phyloP scores from a whole-genome alignment of 2,329 filamentous ascomycete genomes.

The Bipolaris cookei region DNA sequence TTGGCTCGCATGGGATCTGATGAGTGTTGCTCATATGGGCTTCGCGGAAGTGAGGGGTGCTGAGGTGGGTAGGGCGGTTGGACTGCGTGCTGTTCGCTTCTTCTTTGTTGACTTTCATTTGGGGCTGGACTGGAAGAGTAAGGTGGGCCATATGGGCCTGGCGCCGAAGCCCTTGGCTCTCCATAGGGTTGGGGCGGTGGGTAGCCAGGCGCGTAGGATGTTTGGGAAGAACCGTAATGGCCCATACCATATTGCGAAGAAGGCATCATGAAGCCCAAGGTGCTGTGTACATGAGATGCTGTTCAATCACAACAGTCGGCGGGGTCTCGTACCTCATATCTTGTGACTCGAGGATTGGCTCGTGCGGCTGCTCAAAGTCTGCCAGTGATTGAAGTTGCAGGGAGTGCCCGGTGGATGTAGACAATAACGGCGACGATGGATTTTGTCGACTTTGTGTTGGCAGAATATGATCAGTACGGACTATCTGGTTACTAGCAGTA shows the following conservation, averaged over 20 bases:
- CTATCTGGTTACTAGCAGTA: constrained; percentile 17
- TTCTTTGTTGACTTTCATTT: constrained; percentile 33
- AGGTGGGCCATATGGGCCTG: constrained; percentile 37
- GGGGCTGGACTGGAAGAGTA: constrained; percentile 38
- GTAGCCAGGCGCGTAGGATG: constrained; percentile 44
- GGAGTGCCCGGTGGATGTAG: constrained; percentile 32
- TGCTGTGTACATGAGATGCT: constrained; percentile 38
- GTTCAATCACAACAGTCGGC: background rate
- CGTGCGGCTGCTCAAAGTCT: constrained; percentile 31
- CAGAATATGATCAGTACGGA: constrained; percentile 23
- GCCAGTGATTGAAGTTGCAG: constrained; percentile 27
- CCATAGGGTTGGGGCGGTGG: constrained; percentile 40
- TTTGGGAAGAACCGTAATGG: constrained; percentile 43
- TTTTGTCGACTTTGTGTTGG: constrained; percentile 19
- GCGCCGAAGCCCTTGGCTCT: constrained; percentile 36
- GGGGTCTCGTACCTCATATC: constrained; percentile 47
- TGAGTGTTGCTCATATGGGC: constrained; percentile 44
- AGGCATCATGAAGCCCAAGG: constrained; percentile 50
- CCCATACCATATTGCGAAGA: constrained; percentile 49
- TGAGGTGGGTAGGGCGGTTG: constrained; percentile 43
- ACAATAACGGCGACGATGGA: constrained; percentile 31
- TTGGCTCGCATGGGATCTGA: constrained; percentile 39
- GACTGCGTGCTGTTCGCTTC: constrained; percentile 37
- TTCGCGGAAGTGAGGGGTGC: constrained; percentile 35
- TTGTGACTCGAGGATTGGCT: constrained; percentile 37